Conservation (phyloP, 2,329 filamentous ascomycete species). For the Botrytis squamosa region DNA sequence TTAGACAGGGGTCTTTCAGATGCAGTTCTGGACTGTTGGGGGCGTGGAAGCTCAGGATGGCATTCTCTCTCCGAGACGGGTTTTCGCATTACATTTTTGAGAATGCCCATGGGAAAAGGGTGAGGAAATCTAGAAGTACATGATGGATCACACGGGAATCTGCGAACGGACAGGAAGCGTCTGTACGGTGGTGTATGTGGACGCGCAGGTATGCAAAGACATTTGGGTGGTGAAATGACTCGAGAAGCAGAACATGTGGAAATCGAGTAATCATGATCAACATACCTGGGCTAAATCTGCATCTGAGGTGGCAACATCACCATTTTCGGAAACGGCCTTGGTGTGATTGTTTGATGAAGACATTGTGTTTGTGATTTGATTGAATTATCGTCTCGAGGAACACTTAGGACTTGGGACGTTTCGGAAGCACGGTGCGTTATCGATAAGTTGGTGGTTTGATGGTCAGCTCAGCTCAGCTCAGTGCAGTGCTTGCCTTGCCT, state of each 20-base stretch:
- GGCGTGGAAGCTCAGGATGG: neutral
- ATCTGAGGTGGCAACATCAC: constrained; percentile 1
- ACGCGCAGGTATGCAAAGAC: neutral
- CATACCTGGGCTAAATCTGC: constrained; percentile 15
- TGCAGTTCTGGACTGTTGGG: neutral
- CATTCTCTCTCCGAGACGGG: neutral
- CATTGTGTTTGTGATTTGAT: neutral
- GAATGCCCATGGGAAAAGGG: neutral
- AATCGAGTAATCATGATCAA: neutral
- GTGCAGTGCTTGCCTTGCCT: neutral
- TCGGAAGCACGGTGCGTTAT: constrained; percentile 6
- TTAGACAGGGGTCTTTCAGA: constrained; percentile 15
- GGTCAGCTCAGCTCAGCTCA: neutral
- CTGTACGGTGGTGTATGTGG: neutral
- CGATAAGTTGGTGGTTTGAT: constrained; percentile 8
- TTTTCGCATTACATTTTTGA: neutral
- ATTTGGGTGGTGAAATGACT: neutral
- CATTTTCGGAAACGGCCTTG: neutral
- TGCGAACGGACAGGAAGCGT: neutral
- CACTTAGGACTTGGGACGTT: neutral
- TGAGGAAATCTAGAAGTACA: neutral
- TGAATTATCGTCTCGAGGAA: neutral
- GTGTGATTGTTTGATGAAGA: neutral
- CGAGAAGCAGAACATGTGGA: neutral
- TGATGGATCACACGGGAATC: neutral